Percentiles rank a stretch among this genome's conserved stretches.
Evolutionary conservation across 2,329 filamentous ascomycete genomes (phyloP).

Genomic region (Teratosphaeria viscida): DNA sequence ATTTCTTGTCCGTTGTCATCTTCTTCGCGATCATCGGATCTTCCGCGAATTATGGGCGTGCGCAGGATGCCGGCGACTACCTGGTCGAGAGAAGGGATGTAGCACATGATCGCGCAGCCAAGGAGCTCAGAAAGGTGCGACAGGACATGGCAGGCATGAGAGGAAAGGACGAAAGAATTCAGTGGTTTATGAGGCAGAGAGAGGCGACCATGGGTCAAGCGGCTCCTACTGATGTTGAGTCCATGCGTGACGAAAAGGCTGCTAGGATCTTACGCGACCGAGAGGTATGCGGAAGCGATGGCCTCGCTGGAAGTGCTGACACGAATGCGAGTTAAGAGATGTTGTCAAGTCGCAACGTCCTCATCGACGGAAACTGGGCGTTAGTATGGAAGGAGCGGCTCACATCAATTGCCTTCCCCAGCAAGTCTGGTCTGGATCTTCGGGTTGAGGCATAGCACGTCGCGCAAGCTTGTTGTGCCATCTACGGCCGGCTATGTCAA

Average conservation of each 20-base stretch:
- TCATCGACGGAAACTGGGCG: not conserved
- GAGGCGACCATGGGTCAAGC: slow-evolving; percentile 43
- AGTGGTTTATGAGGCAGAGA: slow-evolving; percentile 65
- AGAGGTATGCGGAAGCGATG: slow-evolving; percentile 37
- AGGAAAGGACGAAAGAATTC: slow-evolving; percentile 48
- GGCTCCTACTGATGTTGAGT: slow-evolving; percentile 27
- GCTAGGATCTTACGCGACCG: slow-evolving; percentile 35
- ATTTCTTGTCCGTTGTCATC: slow-evolving; percentile 65
- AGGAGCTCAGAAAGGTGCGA: slow-evolving; percentile 47
- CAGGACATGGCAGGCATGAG: slow-evolving; percentile 40
- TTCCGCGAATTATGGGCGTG: slow-evolving; percentile 60
- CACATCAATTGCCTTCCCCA: too few relatives aligned
- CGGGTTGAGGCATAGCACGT: too few relatives aligned
- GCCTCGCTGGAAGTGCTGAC: slow-evolving; percentile 15
- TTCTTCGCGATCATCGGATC: slow-evolving; percentile 59
- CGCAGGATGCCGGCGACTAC: slow-evolving; percentile 50
- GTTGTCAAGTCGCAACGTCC: not conserved
- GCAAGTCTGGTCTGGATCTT: too few relatives aligned
- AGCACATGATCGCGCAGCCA: slow-evolving; percentile 56
- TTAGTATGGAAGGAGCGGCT: too few relatives aligned
- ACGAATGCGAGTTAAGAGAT: not conserved
- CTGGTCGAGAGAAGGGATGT: slow-evolving; percentile 58
- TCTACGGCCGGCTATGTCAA: too few relatives aligned
- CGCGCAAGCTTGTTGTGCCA: too few relatives aligned
- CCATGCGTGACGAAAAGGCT: slow-evolving; percentile 35